phyloP scores from a whole-genome alignment of 2,329 filamentous ascomycete genomes.

The Penicillium janthinellum region DNA sequence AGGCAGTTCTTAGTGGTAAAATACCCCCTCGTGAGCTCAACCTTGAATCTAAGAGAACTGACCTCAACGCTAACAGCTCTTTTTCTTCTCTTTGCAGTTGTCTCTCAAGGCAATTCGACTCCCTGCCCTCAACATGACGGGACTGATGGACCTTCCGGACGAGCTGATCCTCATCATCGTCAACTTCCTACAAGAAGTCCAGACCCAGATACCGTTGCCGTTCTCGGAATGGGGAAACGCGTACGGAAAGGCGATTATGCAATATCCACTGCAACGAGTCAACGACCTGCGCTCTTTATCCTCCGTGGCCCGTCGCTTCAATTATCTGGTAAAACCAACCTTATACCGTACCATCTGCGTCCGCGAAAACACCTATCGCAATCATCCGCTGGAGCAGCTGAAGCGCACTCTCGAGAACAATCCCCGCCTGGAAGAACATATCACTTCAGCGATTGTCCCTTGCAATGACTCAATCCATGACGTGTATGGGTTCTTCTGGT shows the following conservation, averaged over 20 bases:
- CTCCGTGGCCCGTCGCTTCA: neutral
- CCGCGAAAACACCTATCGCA: neutral
- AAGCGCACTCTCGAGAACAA: constrained; percentile 3
- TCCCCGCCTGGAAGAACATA: constrained; percentile 1
- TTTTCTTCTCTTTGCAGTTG: no score
- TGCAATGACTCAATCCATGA: neutral
- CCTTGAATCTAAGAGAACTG: no score
- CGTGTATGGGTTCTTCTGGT: constrained; percentile 3
- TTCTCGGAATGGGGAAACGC: constrained; percentile 5
- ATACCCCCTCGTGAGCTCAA: no score
- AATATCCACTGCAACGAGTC: neutral
- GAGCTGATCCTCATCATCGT: constrained; percentile 10
- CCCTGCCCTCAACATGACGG: neutral
- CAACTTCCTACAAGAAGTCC: constrained; percentile 9
- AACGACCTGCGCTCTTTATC: constrained; percentile 11
- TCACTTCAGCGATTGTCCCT: constrained; percentile 9
- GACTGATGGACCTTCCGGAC: constrained; percentile 11
- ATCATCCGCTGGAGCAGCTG: constrained; percentile 3
- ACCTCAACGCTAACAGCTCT: no score
- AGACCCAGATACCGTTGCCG: neutral
- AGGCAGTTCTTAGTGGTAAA: no score
- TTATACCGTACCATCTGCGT: constrained; percentile 13
- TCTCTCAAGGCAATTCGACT: no score
- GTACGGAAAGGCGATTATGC: neutral
- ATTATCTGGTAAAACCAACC: constrained; percentile 4